Evolutionary conservation across 192 early-diverging fungal genomes (phyloP).

Genomic region (Irineochytrium annulatum): DNA sequence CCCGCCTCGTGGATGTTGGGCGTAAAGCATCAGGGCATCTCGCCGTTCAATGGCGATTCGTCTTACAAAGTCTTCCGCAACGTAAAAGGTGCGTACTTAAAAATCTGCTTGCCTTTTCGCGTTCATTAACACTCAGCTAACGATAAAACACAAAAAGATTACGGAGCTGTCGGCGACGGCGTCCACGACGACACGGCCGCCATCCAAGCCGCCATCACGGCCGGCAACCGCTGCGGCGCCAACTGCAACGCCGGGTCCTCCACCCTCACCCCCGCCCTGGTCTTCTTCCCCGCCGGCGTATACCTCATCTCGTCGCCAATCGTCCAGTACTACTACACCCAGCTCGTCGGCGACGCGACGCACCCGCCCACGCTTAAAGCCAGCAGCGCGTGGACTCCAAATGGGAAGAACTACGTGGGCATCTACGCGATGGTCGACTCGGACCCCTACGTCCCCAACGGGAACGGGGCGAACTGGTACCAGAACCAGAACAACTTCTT

Average conservation of each 20-base stretch:
- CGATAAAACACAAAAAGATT: neutral
- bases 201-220: conserved; percentile 19
- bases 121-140: neutral
- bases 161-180: conserved; percentile 39
- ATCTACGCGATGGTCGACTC: conserved; percentile 33
- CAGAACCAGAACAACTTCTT: conserved; percentile 42
- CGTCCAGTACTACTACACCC: conserved; percentile 36
- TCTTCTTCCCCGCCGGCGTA: conserved; percentile 40
- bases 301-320: conserved; percentile 26
- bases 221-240: conserved; percentile 31
- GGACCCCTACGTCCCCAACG: conserved; percentile 22
- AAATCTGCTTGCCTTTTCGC: too few relatives aligned
- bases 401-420: too few relatives aligned
- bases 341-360: conserved; percentile 35
- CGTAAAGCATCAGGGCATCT: conserved; percentile 7
- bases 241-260: conserved; percentile 28
- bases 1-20: neutral
- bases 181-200: conserved; percentile 35
- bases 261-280: conserved; percentile 30
- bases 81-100: neutral
- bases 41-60: conserved; percentile 4
- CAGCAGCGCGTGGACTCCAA: too few relatives aligned
- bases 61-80: conserved; percentile 29
- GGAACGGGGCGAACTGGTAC: conserved; percentile 37
- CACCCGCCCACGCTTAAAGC: conserved; percentile 31